Conservation (phyloP, 176 grass and related monocot species). For the Carex parvula region DNA sequence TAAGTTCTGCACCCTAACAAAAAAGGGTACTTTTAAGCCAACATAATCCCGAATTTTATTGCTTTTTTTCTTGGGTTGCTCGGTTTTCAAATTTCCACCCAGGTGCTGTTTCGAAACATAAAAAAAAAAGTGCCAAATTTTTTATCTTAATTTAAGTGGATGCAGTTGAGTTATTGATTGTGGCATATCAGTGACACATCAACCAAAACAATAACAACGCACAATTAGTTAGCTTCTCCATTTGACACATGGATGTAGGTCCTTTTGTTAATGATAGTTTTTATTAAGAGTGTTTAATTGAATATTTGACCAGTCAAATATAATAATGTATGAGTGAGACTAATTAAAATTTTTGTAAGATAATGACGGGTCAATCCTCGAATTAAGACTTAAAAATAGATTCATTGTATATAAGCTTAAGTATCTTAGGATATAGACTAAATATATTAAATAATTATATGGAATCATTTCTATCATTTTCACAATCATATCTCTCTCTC, state of each 20-base stretch:
- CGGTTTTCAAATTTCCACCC: conserved; percentile 2
- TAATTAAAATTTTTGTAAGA: background rate
- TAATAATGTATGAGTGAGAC: conserved; percentile 8
- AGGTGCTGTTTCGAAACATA: background rate
- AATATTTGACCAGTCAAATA: conserved; percentile 2
- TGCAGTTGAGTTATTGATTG: background rate
- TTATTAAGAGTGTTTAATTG: background rate
- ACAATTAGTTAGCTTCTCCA: background rate
- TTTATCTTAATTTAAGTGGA: background rate
- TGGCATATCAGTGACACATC: background rate
- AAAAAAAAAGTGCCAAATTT: background rate
- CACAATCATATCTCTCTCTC: background rate
- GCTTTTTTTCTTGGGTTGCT: background rate
- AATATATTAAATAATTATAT: background rate
- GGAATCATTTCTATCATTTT: background rate
- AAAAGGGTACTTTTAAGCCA: background rate
- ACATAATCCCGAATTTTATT: conserved; percentile 5
- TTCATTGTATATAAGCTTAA: background rate
- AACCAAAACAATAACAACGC: background rate
- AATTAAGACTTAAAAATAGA: background rate
- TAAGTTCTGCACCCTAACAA: too few species aligned
- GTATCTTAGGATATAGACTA: background rate
- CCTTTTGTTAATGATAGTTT: background rate
- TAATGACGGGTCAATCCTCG: too few species aligned
- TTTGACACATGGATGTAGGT: background rate